phyloP scores from a whole-genome alignment of 108 stramenopile genomes.

The Pinguiococcus pyrenoidosus region DNA sequence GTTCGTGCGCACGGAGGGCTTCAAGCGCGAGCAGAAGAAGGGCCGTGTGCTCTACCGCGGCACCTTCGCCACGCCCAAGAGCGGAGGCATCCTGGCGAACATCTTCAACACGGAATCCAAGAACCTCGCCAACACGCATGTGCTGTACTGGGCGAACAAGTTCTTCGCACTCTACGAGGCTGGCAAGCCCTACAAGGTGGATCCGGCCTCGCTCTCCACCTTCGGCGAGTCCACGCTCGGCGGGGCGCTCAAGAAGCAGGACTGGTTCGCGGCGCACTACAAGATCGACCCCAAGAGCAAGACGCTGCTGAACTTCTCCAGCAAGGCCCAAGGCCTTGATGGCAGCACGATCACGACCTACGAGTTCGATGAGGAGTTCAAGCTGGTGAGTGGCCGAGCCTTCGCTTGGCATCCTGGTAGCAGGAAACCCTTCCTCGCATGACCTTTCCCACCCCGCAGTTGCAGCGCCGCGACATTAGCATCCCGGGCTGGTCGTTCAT shows the following conservation, averaged over 20 bases:
- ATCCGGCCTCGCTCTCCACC: constrained; percentile 27
- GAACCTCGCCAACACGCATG: constrained; percentile 38
- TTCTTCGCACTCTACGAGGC: constrained; percentile 39
- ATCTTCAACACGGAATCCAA: constrained; percentile 26
- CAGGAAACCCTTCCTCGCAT: too few species aligned
- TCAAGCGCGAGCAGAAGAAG: constrained; percentile 11
- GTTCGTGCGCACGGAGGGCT: constrained; percentile 32
- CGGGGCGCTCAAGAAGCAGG: background rate
- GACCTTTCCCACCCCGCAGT: too few species aligned
- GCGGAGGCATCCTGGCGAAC: constrained; percentile 28
- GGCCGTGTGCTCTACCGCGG: constrained; percentile 28
- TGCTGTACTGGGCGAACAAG: constrained; percentile 27
- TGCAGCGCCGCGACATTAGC: too few species aligned
- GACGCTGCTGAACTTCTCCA: constrained; percentile 22
- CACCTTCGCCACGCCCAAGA: constrained; percentile 17
- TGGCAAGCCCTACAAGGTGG: constrained; percentile 27
- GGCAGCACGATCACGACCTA: constrained; percentile 21
- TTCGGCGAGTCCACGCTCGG: constrained; percentile 13
- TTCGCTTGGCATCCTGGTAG: background rate
- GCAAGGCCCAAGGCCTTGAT: too few species aligned
- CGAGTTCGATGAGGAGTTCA: constrained; percentile 19
- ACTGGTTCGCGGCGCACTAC: constrained; percentile 25
- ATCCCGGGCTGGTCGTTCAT: constrained; percentile 15
- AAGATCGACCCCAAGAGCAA: constrained; percentile 18
- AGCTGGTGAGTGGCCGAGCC: constrained; percentile 2